These are phyloP conservation scores for Lycium ferocissimum DNA, from an alignment of 257 asterid genomes.

Conservation along the genomic window DNA sequence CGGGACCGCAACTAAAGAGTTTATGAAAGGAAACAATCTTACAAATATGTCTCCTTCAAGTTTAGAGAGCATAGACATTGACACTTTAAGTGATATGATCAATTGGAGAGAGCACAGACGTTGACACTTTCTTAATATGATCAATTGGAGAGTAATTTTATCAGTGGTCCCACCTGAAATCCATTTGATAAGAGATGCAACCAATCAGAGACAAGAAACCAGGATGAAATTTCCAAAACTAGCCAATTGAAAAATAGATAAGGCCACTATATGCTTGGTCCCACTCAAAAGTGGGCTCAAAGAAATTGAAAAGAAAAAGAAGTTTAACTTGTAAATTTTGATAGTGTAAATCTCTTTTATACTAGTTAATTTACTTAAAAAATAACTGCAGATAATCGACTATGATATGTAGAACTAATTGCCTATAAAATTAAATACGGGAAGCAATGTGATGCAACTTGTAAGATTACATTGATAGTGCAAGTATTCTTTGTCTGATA, in stretches of 20 bases:
- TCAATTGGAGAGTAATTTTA: constrained; percentile 39
- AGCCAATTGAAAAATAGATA: constrained; percentile 70
- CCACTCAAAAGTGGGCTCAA: constrained; percentile 8
- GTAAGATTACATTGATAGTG: too few relatives aligned
- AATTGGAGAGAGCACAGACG: neutral
- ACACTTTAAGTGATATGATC: constrained; percentile 35
- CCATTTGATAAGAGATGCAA: constrained; percentile 41
- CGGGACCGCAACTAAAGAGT: constrained; percentile 54
- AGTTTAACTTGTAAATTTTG: neutral
- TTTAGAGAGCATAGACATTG: constrained; percentile 27
- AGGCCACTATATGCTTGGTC: constrained; percentile 46
- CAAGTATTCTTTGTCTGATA: neutral
- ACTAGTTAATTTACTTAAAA: neutral
- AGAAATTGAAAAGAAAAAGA: neutral
- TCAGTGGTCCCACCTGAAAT: constrained; percentile 57
- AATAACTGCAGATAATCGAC: neutral
- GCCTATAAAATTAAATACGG: neutral
- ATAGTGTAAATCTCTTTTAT: neutral
- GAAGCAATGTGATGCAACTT: neutral
- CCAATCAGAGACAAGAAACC: constrained; percentile 56
- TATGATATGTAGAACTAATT: neutral
- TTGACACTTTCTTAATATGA: constrained; percentile 30
- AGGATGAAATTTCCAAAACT: constrained; percentile 46
- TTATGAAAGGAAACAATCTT: neutral
- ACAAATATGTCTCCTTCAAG: constrained; percentile 47